A percentile compares a stretch with the other conserved stretches of the same genome.
These are phyloP conservation scores for Pelargonium cotyledonis DNA, from an alignment of 441 rosid genomes.

Conservation along the genomic window DNA sequence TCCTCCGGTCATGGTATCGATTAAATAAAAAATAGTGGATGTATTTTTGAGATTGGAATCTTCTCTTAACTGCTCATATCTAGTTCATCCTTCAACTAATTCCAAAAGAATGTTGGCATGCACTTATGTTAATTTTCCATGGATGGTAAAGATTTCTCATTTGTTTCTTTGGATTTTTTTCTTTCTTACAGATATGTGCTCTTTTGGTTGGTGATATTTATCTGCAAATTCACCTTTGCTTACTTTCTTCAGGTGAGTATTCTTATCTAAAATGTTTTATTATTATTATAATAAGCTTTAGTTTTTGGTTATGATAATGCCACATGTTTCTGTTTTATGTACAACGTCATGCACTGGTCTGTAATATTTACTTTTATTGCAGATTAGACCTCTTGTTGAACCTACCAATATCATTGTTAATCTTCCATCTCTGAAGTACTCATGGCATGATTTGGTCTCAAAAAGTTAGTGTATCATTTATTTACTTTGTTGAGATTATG, in stretches of 20 bases:
- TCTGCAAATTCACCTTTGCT: constrained; percentile 83
- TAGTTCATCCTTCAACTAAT: no score
- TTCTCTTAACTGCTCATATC: no score
- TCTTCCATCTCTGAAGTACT: constrained; percentile 46
- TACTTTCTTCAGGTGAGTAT: constrained; percentile 95
- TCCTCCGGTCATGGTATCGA: neutral
- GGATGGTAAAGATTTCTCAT: neutral
- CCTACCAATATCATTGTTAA: constrained; percentile 58
- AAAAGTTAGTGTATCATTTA: constrained; percentile 50
- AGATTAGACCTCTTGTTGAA: constrained; percentile 85
- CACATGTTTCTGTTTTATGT: constrained; percentile 6
- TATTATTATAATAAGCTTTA: constrained; percentile 10
- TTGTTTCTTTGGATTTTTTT: constrained; percentile 1
- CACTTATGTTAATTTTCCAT: neutral
- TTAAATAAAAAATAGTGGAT: no score
- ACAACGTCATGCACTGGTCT: constrained; percentile 3
- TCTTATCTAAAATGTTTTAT: constrained; percentile 14
- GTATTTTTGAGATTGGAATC: no score
- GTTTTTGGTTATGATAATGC: neutral
- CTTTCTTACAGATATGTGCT: constrained; percentile 66
- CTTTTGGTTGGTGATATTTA: constrained; percentile 85
- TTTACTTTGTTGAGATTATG: constrained; percentile 7
- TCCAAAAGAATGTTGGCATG: neutral
- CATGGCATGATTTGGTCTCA: constrained; percentile 98
- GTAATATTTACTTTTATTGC: constrained; percentile 28